These are phyloP conservation scores for Combretum micranthum DNA, from an alignment of 345 rosid genomes.

Conservation along the genomic window DNA sequence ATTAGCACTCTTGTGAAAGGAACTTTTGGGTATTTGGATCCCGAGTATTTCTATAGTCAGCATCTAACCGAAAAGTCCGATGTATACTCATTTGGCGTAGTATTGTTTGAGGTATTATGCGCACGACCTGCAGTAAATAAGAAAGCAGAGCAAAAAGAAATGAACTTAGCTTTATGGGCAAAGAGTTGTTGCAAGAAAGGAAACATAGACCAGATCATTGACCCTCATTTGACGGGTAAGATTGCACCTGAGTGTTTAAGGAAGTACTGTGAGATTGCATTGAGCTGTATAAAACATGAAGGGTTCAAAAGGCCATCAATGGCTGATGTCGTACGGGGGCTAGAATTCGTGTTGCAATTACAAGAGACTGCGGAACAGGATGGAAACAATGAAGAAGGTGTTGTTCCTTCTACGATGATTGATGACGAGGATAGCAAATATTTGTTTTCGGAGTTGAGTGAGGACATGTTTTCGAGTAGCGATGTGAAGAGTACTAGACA, in stretches of 20 bases:
- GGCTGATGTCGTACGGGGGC: too few relatives aligned
- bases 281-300: slow-evolving; percentile 7
- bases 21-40: slow-evolving; percentile 23
- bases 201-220: slow-evolving; percentile 9
- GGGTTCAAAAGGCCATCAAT: too few relatives aligned
- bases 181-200: slow-evolving; percentile 3
- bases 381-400: neutral
- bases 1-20: slow-evolving; percentile 17
- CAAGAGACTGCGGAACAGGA: too few relatives aligned
- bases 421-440: too few relatives aligned
- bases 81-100: slow-evolving; percentile 27
- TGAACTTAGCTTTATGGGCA: slow-evolving; percentile 14
- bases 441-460: neutral
- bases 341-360: too few relatives aligned
- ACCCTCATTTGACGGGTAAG: slow-evolving; percentile 12
- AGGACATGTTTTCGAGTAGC: neutral
- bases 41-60: slow-evolving; percentile 13
- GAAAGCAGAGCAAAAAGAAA: neutral
- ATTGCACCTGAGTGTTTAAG: slow-evolving; percentile 17
- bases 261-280: slow-evolving; percentile 12
- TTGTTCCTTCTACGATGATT: too few relatives aligned
- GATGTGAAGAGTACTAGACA: neutral
- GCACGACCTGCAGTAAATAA: slow-evolving; percentile 8
- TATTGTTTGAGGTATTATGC: slow-evolving; percentile 22
- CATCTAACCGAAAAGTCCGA: slow-evolving; percentile 22